A percentile compares a stretch with the other conserved stretches of the same genome.
Conservation (phyloP, 2,329 filamentous ascomycete species). For the Nemania serpens region DNA sequence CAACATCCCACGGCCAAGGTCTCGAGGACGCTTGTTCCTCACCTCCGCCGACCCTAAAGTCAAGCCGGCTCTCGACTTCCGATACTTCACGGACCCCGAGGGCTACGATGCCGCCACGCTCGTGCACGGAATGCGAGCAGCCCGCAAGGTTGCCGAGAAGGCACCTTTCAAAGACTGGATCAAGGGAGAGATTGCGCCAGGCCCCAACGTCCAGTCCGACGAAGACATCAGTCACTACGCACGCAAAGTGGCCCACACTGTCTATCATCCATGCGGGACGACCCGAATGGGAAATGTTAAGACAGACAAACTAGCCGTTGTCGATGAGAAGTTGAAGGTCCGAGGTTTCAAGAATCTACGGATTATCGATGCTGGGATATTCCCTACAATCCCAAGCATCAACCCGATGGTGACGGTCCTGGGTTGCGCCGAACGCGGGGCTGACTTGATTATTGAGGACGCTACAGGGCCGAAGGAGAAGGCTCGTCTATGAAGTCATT, state of each 20-base stretch:
- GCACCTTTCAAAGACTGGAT: constrained; percentile 82
- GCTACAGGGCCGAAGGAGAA: constrained; percentile 51
- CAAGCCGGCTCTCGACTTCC: constrained; percentile 85
- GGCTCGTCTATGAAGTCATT: constrained; percentile 38
- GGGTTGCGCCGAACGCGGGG: constrained; percentile 79
- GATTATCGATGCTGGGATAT: constrained; percentile 85
- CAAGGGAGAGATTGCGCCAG: constrained; percentile 80
- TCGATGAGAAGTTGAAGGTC: constrained; percentile 75
- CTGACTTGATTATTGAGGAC: constrained; percentile 80
- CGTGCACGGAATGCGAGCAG: constrained; percentile 75
- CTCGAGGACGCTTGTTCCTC: constrained; percentile 76
- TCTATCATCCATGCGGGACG: constrained; percentile 88
- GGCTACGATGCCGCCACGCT: constrained; percentile 84
- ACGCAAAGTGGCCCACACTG: constrained; percentile 79
- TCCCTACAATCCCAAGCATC: constrained; percentile 83
- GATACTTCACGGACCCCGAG: constrained; percentile 85
- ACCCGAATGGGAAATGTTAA: constrained; percentile 84
- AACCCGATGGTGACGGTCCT: constrained; percentile 93
- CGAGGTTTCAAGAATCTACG: constrained; percentile 73
- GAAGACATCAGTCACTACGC: constrained; percentile 84
- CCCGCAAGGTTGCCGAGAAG: constrained; percentile 76
- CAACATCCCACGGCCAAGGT: constrained; percentile 84
- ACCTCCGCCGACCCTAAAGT: constrained; percentile 74
- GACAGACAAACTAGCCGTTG: constrained; percentile 74
- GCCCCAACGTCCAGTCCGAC: constrained; percentile 73